A percentile compares a stretch with the other conserved stretches of the same genome.
Evolutionary conservation across 352 stramenopile genomes (phyloP).

Genomic region (Blastocystis hominis): DNA sequence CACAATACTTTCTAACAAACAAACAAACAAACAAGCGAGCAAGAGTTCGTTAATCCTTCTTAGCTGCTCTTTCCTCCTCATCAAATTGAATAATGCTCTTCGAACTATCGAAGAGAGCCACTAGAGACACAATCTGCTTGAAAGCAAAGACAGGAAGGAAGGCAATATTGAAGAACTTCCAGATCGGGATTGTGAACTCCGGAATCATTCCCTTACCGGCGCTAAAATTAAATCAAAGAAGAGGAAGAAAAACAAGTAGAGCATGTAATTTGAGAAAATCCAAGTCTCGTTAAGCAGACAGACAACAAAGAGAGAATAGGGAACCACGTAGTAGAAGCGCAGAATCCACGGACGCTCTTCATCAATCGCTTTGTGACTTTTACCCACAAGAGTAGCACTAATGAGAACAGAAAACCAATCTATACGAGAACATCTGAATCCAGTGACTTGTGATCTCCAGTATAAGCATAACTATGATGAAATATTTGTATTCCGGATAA

Average conservation of each 20-base stretch:
- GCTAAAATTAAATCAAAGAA: neutral
- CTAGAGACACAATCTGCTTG: slow-evolving; percentile 54
- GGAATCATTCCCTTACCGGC: neutral
- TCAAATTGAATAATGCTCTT: slow-evolving; percentile 55
- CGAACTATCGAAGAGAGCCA: slow-evolving; percentile 46
- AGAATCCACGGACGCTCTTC: slow-evolving; percentile 41
- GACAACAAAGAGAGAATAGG: slow-evolving; percentile 47
- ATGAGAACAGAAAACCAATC: neutral
- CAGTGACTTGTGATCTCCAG: slow-evolving; percentile 51
- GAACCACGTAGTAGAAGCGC: slow-evolving; percentile 51
- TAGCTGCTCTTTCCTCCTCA: slow-evolving; percentile 33
- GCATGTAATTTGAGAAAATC: slow-evolving; percentile 30
- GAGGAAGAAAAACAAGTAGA: neutral
- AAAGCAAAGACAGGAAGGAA: slow-evolving; percentile 55
- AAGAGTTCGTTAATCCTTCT: slow-evolving; percentile 1
- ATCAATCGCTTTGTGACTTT: slow-evolving; percentile 41
- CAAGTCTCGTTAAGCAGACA: slow-evolving; percentile 45
- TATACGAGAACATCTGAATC: slow-evolving; percentile 55
- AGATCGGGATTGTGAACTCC: neutral
- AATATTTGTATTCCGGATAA: slow-evolving; percentile 46
- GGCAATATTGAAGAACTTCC: slow-evolving; percentile 7
- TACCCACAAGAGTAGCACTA: slow-evolving; percentile 33
- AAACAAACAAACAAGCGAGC: neutral
- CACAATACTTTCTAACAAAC: neutral
- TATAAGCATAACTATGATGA: slow-evolving; percentile 32